Base-by-base conservation (phyloP, 225 moss, liverwort and hornwort genomes). In the Pseudisothecium myosuroides region DNA sequence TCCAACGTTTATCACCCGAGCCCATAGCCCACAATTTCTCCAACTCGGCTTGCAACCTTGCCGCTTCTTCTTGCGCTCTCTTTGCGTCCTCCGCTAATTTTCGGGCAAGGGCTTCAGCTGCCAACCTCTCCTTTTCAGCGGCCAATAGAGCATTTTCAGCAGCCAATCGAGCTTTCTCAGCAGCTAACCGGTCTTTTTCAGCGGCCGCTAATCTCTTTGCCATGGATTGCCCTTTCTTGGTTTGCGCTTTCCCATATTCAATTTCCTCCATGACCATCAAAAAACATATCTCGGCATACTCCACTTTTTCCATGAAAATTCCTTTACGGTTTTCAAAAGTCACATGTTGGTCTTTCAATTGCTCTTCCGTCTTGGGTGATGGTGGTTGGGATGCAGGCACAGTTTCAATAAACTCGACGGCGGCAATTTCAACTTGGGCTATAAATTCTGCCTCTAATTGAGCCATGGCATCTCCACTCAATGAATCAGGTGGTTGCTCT, bases 211-310 rank as follows among this genome's bases (percentile, higher is more conserved):
- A 43, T 75, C 10, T 43, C 31, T 89, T 83, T 0, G 49, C 23
- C 2, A 56, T 7, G 0, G 69, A 34, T 36, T 85, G 69, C 2
- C 78, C 52, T 29, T 11, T 69, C 61, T 82, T 89, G 0, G 79
- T 61, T 39, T 36, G 68, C 0, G 83, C 66, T 72, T 79, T 37
- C 0, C 94, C 87, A 31, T 94, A 92, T 12, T 92, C 94, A 28
- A 94, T 90, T 17, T 83, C 87, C n/a, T 94, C 94, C 92, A 94
- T 94, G 3, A 89, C 91, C 87, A 91, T 90, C 75, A 92, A 36
- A 23, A 91, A 92, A 4, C 11, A 26, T 6, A 83, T 62, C 32
- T 94, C 81, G 0, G 91, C 90, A 11, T 74, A 87, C 4, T 94
- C 94, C 0, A 94, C 87, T 80, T 87, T 92, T 11, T 81, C 45